phyloP scores from a whole-genome alignment of 225 moss, liverwort and hornwort genomes.

The Pseudoscleropodium purum region DNA sequence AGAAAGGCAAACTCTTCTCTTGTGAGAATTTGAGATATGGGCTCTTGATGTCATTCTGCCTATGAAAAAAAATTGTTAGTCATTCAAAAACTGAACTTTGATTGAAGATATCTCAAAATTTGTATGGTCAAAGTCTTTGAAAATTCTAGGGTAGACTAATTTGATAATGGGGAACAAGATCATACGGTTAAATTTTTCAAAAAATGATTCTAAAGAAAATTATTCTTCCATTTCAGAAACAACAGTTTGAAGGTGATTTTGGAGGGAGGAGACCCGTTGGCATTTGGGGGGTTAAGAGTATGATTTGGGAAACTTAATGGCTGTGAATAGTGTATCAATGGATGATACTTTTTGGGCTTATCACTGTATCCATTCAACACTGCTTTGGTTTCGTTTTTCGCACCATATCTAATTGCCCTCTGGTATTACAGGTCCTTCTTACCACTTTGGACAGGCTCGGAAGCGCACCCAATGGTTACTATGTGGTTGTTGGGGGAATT shows the following conservation, averaged over 20 bases:
- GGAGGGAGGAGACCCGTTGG: background rate
- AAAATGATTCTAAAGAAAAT: background rate
- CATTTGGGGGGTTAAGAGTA: background rate
- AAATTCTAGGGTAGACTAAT: background rate
- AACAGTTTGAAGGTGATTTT: background rate
- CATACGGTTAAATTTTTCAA: background rate
- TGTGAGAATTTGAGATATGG: background rate
- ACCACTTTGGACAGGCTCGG: constrained; percentile 49
- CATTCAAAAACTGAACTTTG: background rate
- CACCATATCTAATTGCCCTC: constrained; percentile 1
- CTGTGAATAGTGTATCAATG: background rate
- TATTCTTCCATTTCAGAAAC: background rate
- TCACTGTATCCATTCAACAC: background rate
- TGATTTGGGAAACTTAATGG: background rate
- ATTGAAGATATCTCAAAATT: background rate
- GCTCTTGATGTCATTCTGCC: background rate
- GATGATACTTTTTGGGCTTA: background rate
- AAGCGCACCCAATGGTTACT: constrained; percentile 67
- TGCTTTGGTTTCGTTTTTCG: background rate
- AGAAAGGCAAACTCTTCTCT: background rate
- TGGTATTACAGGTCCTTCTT: constrained; percentile 60
- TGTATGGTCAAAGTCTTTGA: background rate
- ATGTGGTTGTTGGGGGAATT: constrained; percentile 94
- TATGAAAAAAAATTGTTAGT: background rate
- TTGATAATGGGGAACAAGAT: background rate